Conservation (phyloP, 345 rosid species). For the Sonneratia alba region DNA sequence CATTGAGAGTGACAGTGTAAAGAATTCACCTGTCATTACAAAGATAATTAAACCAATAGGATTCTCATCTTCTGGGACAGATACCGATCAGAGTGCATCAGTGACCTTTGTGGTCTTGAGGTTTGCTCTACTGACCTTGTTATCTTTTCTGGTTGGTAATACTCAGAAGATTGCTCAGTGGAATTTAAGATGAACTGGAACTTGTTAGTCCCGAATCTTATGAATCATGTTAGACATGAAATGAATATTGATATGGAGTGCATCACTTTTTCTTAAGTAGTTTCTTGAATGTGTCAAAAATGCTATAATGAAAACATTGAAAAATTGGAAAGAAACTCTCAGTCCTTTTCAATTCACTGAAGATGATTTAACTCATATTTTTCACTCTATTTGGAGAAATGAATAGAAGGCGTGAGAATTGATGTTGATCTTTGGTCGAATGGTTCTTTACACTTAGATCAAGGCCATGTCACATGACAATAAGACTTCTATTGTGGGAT, state of each 20-base stretch:
- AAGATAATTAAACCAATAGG: constrained; percentile 69
- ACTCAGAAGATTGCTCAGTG: background rate
- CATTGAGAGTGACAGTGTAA: constrained; percentile 32
- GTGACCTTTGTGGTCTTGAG: constrained; percentile 74
- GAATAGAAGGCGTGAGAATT: background rate
- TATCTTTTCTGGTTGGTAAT: background rate
- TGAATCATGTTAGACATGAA: background rate
- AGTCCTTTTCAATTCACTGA: background rate
- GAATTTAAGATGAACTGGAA: background rate
- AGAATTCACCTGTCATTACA: constrained; percentile 28
- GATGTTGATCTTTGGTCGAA: background rate
- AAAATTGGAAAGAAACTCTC: background rate
- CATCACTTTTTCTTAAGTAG: background rate
- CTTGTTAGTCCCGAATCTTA: background rate
- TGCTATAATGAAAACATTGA: background rate
- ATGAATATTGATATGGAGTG: background rate
- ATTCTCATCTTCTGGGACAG: constrained; percentile 52
- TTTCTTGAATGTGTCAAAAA: background rate
- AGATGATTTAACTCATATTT: background rate
- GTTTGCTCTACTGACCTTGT: constrained; percentile 29
- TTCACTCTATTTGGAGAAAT: background rate
- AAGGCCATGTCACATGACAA: background rate
- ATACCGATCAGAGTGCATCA: constrained; percentile 52
- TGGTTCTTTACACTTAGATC: background rate
- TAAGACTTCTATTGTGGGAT: too few relatives aligned